Evolutionary conservation across 1,139 yeast species (phyloP), one percentile per base, ranked within the genome.

Genomic region (Yamadazyma oceani): DNA sequence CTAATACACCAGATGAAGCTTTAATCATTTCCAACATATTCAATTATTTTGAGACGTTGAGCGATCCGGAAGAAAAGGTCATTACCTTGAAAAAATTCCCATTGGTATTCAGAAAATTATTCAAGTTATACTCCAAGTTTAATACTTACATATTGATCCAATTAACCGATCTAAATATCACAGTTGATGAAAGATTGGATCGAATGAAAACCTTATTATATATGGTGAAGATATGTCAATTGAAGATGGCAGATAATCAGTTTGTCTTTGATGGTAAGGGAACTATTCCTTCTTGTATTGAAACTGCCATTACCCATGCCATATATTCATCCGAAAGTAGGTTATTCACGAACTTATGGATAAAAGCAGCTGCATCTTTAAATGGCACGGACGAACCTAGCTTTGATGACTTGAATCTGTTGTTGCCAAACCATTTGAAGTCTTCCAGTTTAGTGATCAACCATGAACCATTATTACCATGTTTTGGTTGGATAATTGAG

Each of bases 241-340:
- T 82, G 49, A 80, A 87, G 53, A 89, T 88, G 92, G 67, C 73
- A 33, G 74, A 75, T 26, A 82, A 78, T 43, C 69, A 82, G 38
- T 82, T 83, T 54, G 71, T 71, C 13, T 69, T 69, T 43, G 75
- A 68, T 40, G 69, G 73, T 5, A 62, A 58, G 12, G 64, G 61
- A 0, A 59, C 58, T 9, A 80, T 90, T 17, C 97, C 97, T 1
- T 84, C 96, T 2, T 84, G 90, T 55, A 71, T 92, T 40, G 97
- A 90, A 55, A 73, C 90, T 5, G 90, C 95, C 5, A 69, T 90
- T 27, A 69, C 79, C 0, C 80, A 85, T 48, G 90, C 90, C 0
- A 75, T 90, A 17, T 68, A 87, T 34, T 73, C 90, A 1, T 96
- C 96, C 0, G 95, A 86, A 52, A 80, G 92, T 32, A 70, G 98